Evolutionary conservation across 176 grass and related monocot species (phyloP).

Genomic region (Dactylis glomerata): DNA sequence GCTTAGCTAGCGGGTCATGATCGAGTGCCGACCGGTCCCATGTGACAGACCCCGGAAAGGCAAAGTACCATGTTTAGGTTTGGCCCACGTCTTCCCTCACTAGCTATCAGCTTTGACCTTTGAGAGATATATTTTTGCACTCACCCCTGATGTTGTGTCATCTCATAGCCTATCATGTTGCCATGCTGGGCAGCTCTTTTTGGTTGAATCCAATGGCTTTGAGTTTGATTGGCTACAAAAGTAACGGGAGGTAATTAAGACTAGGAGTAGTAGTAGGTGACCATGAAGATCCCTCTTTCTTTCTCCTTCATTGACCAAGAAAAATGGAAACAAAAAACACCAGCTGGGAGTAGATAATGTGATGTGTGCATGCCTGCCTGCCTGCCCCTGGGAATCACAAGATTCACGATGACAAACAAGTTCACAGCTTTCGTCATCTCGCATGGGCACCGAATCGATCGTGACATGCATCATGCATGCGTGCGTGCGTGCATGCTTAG

Average conservation of each 20-base stretch:
- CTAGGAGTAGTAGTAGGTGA: background rate
- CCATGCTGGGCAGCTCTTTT: background rate
- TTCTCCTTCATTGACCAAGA: background rate
- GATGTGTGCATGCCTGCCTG: background rate
- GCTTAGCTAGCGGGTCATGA: conserved; percentile 21
- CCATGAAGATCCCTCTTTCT: background rate
- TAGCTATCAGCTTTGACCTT: background rate
- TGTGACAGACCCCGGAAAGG: conserved; percentile 2
- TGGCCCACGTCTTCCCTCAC: background rate
- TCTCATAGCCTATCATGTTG: conserved; percentile 7
- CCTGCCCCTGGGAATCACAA: background rate
- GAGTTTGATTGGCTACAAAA: conserved; percentile 45
- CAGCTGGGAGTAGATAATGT: conserved; percentile 10
- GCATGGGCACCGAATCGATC: background rate
- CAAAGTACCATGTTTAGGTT: conserved; percentile 4
- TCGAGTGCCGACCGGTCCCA: background rate
- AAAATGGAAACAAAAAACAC: background rate
- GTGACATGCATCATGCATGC: too few relatives aligned
- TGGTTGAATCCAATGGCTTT: conserved; percentile 14
- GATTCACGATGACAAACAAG: conserved; percentile 6
- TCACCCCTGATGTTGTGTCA: background rate
- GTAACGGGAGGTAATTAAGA: background rate
- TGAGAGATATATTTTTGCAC: conserved; percentile 22
- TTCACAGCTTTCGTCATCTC: background rate
- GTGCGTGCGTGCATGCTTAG: background rate